Percentiles rank a stretch among this genome's conserved stretches.
Evolutionary conservation across 1,284 basidiomycete genomes (phyloP).

Genomic region (Neonothopanus nambi): DNA sequence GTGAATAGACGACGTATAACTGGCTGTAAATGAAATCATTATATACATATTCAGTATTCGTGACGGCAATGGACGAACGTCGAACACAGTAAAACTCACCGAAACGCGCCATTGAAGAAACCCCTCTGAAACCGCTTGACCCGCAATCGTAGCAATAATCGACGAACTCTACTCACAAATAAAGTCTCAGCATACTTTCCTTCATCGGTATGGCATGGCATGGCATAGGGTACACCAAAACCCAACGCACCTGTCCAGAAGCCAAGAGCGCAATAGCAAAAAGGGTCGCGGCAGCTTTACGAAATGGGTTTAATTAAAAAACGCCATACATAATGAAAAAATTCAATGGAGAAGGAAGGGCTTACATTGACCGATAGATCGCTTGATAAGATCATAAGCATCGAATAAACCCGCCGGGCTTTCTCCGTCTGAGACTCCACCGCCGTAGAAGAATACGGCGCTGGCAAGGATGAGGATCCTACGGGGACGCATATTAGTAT

Average conservation of each 20-base stretch:
- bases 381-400: conserved; percentile 73
- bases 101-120: conserved; percentile 91
- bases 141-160: conserved; percentile 90
- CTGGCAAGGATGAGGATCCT: conserved; percentile 72
- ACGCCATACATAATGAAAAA: background rate
- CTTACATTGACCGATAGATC: conserved; percentile 68
- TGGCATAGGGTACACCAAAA: too few species aligned
- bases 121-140: conserved; percentile 92
- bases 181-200: too few species aligned
- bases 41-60: too few species aligned
- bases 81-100: too few species aligned
- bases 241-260: conserved; percentile 60
- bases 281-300: conserved; percentile 70
- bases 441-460: conserved; percentile 73
- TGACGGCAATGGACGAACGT: too few species aligned
- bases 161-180: conserved; percentile 68
- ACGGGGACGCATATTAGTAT: too few species aligned
- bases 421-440: conserved; percentile 26
- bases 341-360: conserved; percentile 13
- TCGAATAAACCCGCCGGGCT: conserved; percentile 76
- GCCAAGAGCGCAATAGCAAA: conserved; percentile 87
- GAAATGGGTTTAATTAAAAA: background rate
- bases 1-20: conserved; percentile 56
- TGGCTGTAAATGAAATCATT: too few species aligned
- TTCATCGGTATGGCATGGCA: too few species aligned